These are phyloP conservation scores for Rutstroemia sp. DNA, from an alignment of 2,329 filamentous ascomycete species.

Conservation along the genomic window DNA sequence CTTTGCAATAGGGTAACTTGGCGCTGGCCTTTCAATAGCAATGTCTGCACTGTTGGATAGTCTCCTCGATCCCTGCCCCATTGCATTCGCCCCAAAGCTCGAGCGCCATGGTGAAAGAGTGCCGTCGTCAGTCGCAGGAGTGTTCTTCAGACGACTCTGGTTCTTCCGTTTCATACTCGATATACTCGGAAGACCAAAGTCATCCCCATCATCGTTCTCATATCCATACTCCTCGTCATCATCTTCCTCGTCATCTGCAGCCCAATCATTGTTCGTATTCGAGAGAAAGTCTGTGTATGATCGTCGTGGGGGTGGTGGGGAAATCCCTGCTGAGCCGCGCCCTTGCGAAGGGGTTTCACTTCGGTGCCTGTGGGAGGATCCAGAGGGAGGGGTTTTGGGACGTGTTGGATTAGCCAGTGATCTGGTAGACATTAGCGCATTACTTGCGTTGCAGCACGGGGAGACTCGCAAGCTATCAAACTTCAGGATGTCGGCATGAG, in stretches of 20 bases:
- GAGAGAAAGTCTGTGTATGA: slow-evolving; percentile 77
- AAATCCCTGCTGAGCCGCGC: slow-evolving; percentile 42
- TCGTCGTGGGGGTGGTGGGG: slow-evolving; percentile 56
- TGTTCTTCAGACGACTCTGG: slow-evolving; percentile 31
- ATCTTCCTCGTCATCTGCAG: slow-evolving; percentile 60
- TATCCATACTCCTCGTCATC: slow-evolving; percentile 69
- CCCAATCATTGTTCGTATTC: slow-evolving; percentile 78
- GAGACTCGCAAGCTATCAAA: slow-evolving; percentile 66
- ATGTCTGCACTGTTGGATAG: slow-evolving; percentile 89
- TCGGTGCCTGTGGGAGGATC: slow-evolving; percentile 44
- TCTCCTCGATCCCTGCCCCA: slow-evolving; percentile 40
- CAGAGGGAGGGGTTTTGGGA: slow-evolving; percentile 70
- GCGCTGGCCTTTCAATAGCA: slow-evolving; percentile 76
- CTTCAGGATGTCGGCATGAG: slow-evolving; percentile 90
- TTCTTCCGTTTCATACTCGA: slow-evolving; percentile 80
- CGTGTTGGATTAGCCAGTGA: slow-evolving; percentile 54
- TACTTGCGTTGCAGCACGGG: background rate
- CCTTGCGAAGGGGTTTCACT: slow-evolving; percentile 50
- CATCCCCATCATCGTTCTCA: slow-evolving; percentile 81
- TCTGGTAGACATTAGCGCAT: slow-evolving; percentile 25
- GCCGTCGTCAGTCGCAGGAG: slow-evolving; percentile 13
- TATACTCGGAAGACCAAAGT: slow-evolving; percentile 89
- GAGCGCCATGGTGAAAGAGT: slow-evolving; percentile 29
- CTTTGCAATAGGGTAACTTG: slow-evolving; percentile 80
- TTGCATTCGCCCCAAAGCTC: slow-evolving; percentile 33